Percentiles rank a stretch among this genome's conserved stretches.
phyloP scores from a whole-genome alignment of 1,284 basidiomycete genomes.

The Fomitopsis betulina region DNA sequence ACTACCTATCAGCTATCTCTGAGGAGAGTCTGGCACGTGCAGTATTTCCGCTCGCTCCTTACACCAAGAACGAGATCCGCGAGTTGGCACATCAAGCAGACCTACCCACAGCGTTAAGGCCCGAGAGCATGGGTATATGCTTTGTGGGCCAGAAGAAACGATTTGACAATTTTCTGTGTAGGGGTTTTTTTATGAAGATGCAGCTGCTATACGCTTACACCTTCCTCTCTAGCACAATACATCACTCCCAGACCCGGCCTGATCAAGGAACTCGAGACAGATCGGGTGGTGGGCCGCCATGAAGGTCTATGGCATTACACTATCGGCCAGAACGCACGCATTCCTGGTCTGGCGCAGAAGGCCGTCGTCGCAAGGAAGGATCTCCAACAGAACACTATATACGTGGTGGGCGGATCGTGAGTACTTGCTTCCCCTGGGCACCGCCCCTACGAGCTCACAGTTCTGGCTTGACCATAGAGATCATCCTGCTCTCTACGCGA shows the following conservation, averaged over 20 bases:
- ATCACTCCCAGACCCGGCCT: constrained; percentile 62
- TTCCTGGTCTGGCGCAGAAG: constrained; percentile 58
- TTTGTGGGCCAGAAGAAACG: constrained; percentile 83
- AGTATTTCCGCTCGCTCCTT: constrained; percentile 73
- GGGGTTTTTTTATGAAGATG: constrained; percentile 9
- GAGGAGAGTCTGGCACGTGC: constrained; percentile 62
- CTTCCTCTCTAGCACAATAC: constrained; percentile 61
- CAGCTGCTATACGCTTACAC: constrained; percentile 9
- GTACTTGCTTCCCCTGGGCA: constrained; percentile 22
- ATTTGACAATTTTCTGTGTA: constrained; percentile 78
- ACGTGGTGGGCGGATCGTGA: constrained; percentile 74
- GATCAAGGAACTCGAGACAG: constrained; percentile 59
- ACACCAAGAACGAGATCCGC: constrained; percentile 74
- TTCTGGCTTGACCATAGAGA: constrained; percentile 43
- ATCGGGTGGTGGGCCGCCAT: constrained; percentile 59
- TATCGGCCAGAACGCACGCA: constrained; percentile 74
- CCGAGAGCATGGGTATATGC: constrained; percentile 96
- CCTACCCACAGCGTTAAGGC: constrained; percentile 75
- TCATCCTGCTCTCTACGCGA: constrained; percentile 61
- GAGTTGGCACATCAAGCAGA: constrained; percentile 63
- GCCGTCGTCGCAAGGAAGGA: constrained; percentile 83
- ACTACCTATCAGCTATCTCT: constrained; percentile 82
- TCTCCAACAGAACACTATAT: constrained; percentile 51
- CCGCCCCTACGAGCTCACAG: not conserved
- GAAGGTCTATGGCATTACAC: constrained; percentile 86